Evolutionary conservation across 176 grass and related monocot species (phyloP), one percentile per base, ranked within the genome.

Genomic region (Bolboschoenus planiculmis): DNA sequence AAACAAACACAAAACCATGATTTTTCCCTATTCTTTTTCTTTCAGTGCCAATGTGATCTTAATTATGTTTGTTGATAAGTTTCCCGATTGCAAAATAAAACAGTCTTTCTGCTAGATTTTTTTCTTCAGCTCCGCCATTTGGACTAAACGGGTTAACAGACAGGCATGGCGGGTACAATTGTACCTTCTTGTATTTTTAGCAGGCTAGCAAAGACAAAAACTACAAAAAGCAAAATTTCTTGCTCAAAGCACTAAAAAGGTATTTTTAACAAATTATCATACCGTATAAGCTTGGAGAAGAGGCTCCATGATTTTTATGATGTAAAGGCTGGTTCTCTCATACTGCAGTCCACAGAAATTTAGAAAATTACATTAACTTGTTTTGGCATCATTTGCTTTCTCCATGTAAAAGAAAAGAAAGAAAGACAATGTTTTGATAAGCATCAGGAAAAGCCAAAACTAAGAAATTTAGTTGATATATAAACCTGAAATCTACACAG

Each of bases 281-380:
- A 99, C 97, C 84, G 97, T 99, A 85, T 99, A 99, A 87, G 87
- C 97, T 86, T 96, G 97, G 54, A 99, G 89, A 90, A 99, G 92
- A 91, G 97, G 97, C 86, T 99, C 97, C 91, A 99, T 87, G 60
- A 99, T 96, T 44, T 99, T 99, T 85, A 99, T 93, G 83, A 99
- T 99, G 85, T 90, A 93, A 33, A 93, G 40, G 68, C 97, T 99
- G 80, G 90, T 93, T 54, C 81, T 93, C 91, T 92, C 87, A 82
- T 99, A 99, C 97, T 99, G 93, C 86, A 93, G 83, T 46, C 78
- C 83, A 82, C 35, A 55, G 40, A 80, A 88, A 78, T 63, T 65
- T 56, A 27, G 43, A 61, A 79, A 76, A 55, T 27, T 71, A 85
- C 59, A 83, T 26, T 39, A 72, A 68, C 18, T 76, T 76, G 46